Conservation (phyloP, 2,329 filamentous ascomycete genomes). For the Botrytis pseudocinerea region DNA sequence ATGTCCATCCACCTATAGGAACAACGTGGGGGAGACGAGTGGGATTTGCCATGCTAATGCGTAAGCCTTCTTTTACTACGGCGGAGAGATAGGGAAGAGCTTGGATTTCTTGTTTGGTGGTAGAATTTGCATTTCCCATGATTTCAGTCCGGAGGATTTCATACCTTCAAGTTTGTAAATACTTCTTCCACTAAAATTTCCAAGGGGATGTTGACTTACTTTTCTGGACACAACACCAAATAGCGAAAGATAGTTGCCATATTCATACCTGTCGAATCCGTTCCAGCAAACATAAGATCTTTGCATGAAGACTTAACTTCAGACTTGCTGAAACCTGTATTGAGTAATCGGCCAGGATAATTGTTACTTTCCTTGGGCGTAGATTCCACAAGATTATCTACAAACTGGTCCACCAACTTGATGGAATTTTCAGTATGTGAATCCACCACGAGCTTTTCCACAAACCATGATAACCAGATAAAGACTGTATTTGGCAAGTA, state of each 20-base stretch:
- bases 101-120: conserved; percentile 39
- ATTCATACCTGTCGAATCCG: conserved; percentile 55
- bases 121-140: conserved; percentile 30
- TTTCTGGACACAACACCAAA: conserved; percentile 46
- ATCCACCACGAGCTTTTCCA: conserved; percentile 44
- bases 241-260: conserved; percentile 50
- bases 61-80: conserved; percentile 52
- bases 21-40: conserved; percentile 52
- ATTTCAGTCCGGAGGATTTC: conserved; percentile 43
- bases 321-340: conserved; percentile 44
- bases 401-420: conserved; percentile 47
- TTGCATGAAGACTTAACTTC: conserved; percentile 54
- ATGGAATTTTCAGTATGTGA: conserved; percentile 42
- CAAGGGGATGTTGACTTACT: conserved; percentile 37
- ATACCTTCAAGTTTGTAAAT: conserved; percentile 35
- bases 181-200: not conserved
- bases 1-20: conserved; percentile 38
- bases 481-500: conserved; percentile 50
- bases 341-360: conserved; percentile 51
- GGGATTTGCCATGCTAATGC: conserved; percentile 54
- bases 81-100: conserved; percentile 49
- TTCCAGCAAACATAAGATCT: conserved; percentile 56
- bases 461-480: conserved; percentile 36
- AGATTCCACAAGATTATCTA: conserved; percentile 42
- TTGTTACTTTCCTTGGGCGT: conserved; percentile 43